Evolutionary conservation across 2,329 filamentous ascomycete species (phyloP).

Genomic region (Incumbomyces delicatus): DNA sequence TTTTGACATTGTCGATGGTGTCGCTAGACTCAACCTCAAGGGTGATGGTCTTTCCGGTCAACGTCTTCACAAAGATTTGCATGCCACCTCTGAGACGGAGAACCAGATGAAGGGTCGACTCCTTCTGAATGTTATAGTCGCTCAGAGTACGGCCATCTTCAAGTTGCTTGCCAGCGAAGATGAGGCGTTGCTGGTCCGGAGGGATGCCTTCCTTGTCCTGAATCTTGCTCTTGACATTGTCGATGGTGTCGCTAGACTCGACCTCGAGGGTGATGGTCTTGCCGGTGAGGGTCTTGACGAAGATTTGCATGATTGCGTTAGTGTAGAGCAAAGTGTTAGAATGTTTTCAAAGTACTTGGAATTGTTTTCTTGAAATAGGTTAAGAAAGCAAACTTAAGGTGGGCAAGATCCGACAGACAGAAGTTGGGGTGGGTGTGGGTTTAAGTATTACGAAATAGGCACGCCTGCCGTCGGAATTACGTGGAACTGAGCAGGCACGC

Average conservation of each 20-base stretch:
- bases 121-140: constrained; percentile 97
- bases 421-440: constrained; percentile 21
- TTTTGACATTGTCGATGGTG: constrained; percentile 62
- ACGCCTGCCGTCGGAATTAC: constrained; percentile 21
- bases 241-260: constrained; percentile 80
- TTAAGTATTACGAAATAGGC: constrained; percentile 17
- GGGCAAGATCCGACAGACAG: constrained; percentile 7
- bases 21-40: constrained; percentile 59
- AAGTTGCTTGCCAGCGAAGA: constrained; percentile 88
- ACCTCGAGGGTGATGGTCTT: constrained; percentile 94
- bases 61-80: constrained; percentile 77
- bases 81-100: constrained; percentile 74
- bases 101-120: constrained; percentile 71
- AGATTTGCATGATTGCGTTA: constrained; percentile 22
- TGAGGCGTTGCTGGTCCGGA: constrained; percentile 86
- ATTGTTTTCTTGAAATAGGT: constrained; percentile 51
- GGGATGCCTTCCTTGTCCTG: constrained; percentile 75
- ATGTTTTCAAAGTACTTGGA: neutral
- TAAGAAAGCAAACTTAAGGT: constrained; percentile 20
- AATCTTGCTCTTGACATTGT: constrained; percentile 92
- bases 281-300: constrained; percentile 56
- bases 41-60: constrained; percentile 65
- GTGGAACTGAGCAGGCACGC: constrained; percentile 14
- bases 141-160: constrained; percentile 84
- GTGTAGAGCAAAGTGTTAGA: neutral